Evolutionary conservation across 345 rosid species (phyloP).

Genomic region (Brassica napus): Da-Ae NC_063446.1:42015501-42016000

Average conservation of each 20-base stretch:
- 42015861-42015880: slow-evolving; percentile 79
- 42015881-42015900: slow-evolving; percentile 97
- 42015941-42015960: background rate
- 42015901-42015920: slow-evolving; percentile 63
- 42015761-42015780: slow-evolving; percentile 19
- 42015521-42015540: slow-evolving; percentile 36
- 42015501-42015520: slow-evolving; percentile 41
- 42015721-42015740: background rate
- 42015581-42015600: slow-evolving; percentile 29
- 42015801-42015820: slow-evolving; percentile 77
- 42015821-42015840: slow-evolving; percentile 64
- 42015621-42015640: slow-evolving; percentile 71
- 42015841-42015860: slow-evolving; percentile 86
- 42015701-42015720: slow-evolving; percentile 66
- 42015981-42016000: slow-evolving; percentile 65
- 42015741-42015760: slow-evolving; percentile 10
- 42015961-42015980: slow-evolving; percentile 18
- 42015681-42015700: slow-evolving; percentile 46
- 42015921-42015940: slow-evolving; percentile 22
- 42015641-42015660: slow-evolving; percentile 70
- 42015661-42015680: slow-evolving; percentile 51
- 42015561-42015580: slow-evolving; percentile 1
- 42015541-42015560: background rate
- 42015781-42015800: slow-evolving; percentile 52
- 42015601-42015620: slow-evolving; percentile 50